Evolutionary conservation across 2,329 filamentous ascomycete species (phyloP), one percentile per base, ranked within the genome.

Genomic region (Chaetomiaceae sp.): DNA sequence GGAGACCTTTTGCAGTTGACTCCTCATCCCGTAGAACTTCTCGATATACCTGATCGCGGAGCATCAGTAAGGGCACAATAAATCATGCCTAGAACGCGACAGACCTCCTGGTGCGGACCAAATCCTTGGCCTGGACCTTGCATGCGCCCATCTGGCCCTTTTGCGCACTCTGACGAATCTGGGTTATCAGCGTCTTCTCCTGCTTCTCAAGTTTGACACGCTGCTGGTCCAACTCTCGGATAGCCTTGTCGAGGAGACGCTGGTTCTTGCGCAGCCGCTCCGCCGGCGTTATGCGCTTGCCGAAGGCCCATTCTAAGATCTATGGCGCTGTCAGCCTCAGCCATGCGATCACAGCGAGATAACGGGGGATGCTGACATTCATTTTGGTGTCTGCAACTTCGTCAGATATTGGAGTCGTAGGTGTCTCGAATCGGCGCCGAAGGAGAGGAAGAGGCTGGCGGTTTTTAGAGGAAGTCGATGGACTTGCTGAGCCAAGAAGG

Each of bases 281-380:
- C 21, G 90, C 90, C 4, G 94, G 92, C 78, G 94, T 99, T 82
- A 97, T 95, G 73, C 94, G 94, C 82, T 96, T 97, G 62, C 94
- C 94, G 68, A 99, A 99, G 34, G 92, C 92, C 91, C 94, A 99
- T 82, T 99, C 94, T 58, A 99, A 82, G 68, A 97, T 89, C 89
- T 96, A 64, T 4, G 18, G n/a, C 25, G 58, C 16, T 45, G 44
- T 65, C 58, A 67, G 62, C 48, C 48, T 55, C 43, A 56, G 57
- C 38, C 23, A 37, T 30, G 45, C 18, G 25, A 16, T 44, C 21
- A 16, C 21, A 11, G 14, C n/a, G 53, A n/a, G 51, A 50, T 41
- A 46, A 53, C 37, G 53, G 49, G 36, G 43, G 44, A 45, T 40
- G 34, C 57, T 56, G 64, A 83, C 81, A 70, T 85, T 85, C 81